These are phyloP conservation scores for Cyclotella choctawhatcheeana DNA, from an alignment of 108 stramenopile species.

Conservation along the genomic window DNA sequence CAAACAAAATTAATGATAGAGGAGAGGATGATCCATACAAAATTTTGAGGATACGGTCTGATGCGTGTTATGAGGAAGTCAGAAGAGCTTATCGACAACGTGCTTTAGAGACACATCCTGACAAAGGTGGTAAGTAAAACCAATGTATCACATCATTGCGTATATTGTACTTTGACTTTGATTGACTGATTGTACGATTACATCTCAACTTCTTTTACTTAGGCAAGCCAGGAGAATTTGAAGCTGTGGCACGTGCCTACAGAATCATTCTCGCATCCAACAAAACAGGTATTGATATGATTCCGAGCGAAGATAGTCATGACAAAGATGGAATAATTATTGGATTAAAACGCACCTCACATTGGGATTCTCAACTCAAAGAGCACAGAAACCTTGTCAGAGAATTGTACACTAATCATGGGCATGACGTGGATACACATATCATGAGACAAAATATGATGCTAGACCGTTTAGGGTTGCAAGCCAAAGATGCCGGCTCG, in stretches of 20 bases:
- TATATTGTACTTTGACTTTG: background rate
- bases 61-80: slow-evolving; percentile 42
- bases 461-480: slow-evolving; percentile 46
- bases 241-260: slow-evolving; percentile 43
- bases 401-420: slow-evolving; percentile 61
- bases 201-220: background rate
- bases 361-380: slow-evolving; percentile 64
- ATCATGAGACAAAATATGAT: slow-evolving; percentile 32
- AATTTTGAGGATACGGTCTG: slow-evolving; percentile 27
- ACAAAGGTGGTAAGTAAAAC: slow-evolving; percentile 48
- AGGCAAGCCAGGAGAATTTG: slow-evolving; percentile 35
- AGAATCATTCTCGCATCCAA: slow-evolving; percentile 36
- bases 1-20: background rate
- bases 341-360: slow-evolving; percentile 46
- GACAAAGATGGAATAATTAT: slow-evolving; percentile 5
- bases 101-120: slow-evolving; percentile 61
- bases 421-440: slow-evolving; percentile 45
- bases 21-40: slow-evolving; percentile 31
- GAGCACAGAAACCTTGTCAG: slow-evolving; percentile 61
- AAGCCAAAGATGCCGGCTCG: slow-evolving; percentile 55
- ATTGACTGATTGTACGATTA: background rate
- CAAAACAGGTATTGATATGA: slow-evolving; percentile 12
- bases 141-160: background rate
- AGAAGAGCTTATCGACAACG: slow-evolving; percentile 56
- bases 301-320: slow-evolving; percentile 1